Conservation (phyloP, 140 eudicot species). For the Stevia rebaudiana region DNA sequence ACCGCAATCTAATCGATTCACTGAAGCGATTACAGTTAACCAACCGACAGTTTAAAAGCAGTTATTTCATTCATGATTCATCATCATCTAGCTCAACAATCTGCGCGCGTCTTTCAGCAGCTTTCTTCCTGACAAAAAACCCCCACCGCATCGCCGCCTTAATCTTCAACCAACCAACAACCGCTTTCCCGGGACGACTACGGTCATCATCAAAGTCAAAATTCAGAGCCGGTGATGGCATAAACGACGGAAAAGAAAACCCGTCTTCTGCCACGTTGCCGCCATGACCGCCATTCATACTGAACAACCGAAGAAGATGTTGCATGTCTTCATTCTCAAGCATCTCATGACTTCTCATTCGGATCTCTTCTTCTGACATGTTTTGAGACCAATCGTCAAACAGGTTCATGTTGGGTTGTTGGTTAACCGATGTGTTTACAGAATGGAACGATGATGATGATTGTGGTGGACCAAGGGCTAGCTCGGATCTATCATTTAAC, state of each 20-base stretch:
- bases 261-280: slow-evolving; percentile 56
- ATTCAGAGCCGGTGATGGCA: slow-evolving; percentile 57
- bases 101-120: slow-evolving; percentile 85
- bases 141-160: slow-evolving; percentile 98
- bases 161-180: slow-evolving; percentile 78
- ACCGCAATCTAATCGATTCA: too few relatives aligned
- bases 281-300: slow-evolving; percentile 56
- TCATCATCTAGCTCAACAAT: slow-evolving; percentile 66
- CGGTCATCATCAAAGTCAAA: slow-evolving; percentile 58
- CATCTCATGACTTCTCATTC: slow-evolving; percentile 77
- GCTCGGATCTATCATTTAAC: slow-evolving; percentile 35
- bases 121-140: slow-evolving; percentile 75
- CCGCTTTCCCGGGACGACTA: slow-evolving; percentile 72
- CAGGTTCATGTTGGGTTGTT: slow-evolving; percentile 47
- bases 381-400: slow-evolving; percentile 65
- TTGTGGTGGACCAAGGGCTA: slow-evolving; percentile 67
- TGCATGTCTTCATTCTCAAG: slow-evolving; percentile 91
- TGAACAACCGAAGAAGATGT: slow-evolving; percentile 63
- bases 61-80: slow-evolving; percentile 33
- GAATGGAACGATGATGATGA: slow-evolving; percentile 46
- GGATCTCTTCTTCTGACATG: slow-evolving; percentile 83
- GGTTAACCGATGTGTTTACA: too few relatives aligned
- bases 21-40: too few relatives aligned
- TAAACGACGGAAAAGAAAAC: slow-evolving; percentile 48
- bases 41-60: background rate